Evolutionary conservation across 352 stramenopile genomes (phyloP).

Genomic region (Phytophthora kernoviae): DNA sequence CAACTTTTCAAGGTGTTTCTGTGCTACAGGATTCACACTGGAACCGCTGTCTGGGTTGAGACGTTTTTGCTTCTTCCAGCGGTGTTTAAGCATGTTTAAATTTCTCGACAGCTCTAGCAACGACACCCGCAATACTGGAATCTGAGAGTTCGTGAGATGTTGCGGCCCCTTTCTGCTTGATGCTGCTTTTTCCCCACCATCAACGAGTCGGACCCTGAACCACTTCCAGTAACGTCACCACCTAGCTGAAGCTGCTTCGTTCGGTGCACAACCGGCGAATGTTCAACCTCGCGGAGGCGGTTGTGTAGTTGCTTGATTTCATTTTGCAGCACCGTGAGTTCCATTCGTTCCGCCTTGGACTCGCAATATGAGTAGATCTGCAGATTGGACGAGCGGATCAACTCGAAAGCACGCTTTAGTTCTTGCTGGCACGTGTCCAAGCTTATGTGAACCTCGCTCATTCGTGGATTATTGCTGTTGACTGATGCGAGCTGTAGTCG

Average conservation of each 20-base stretch:
- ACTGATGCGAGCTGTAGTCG: constrained; percentile 51
- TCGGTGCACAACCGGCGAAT: constrained; percentile 10
- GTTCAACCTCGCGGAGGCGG: constrained; percentile 38
- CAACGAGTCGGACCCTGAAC: constrained; percentile 1
- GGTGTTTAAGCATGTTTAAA: constrained; percentile 66
- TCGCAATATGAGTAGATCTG: constrained; percentile 70
- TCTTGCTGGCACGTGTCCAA: constrained; percentile 73
- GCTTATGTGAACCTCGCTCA: constrained; percentile 63
- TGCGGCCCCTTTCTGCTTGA: constrained; percentile 22
- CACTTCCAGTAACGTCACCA: constrained; percentile 1
- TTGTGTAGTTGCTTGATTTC: constrained; percentile 56
- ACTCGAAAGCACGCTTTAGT: constrained; percentile 66
- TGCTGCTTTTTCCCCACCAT: constrained; percentile 16
- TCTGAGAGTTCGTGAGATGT: constrained; percentile 40
- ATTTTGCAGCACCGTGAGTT: constrained; percentile 48
- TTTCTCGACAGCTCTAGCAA: constrained; percentile 76
- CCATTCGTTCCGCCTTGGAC: constrained; percentile 61
- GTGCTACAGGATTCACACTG: constrained; percentile 56
- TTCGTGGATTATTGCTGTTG: constrained; percentile 50
- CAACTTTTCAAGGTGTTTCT: constrained; percentile 74
- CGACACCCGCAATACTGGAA: constrained; percentile 73
- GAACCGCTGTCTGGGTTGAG: constrained; percentile 34
- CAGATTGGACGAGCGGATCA: constrained; percentile 69
- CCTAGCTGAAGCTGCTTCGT: constrained; percentile 19
- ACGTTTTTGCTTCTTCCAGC: constrained; percentile 58